These are phyloP conservation scores for Moniliella sp. DNA, from an alignment of 1,284 basidiomycete genomes.

Conservation along the genomic window DNA sequence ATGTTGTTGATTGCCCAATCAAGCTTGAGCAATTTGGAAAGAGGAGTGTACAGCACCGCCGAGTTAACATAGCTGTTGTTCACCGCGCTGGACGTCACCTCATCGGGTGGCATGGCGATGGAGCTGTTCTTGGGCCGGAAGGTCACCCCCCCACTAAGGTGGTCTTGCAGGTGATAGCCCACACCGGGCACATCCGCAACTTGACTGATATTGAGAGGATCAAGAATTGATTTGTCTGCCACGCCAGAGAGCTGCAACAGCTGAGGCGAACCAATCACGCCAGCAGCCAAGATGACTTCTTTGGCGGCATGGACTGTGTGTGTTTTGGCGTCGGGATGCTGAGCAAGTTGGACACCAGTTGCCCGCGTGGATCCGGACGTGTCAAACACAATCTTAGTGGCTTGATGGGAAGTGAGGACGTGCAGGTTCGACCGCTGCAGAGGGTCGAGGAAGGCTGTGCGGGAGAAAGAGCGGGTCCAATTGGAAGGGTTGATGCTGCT, in stretches of 20 bases:
- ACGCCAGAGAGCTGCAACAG: slow-evolving; percentile 41
- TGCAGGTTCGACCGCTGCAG: slow-evolving; percentile 14
- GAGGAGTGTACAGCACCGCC: slow-evolving; percentile 16
- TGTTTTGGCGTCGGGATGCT: slow-evolving; percentile 3
- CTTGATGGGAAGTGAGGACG: slow-evolving; percentile 18
- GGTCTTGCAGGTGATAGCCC: slow-evolving; percentile 42
- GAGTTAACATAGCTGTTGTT: slow-evolving; percentile 16
- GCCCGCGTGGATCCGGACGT: slow-evolving; percentile 6
- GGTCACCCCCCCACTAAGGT: slow-evolving; percentile 18
- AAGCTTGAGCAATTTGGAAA: slow-evolving; percentile 8
- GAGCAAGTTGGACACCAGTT: slow-evolving; percentile 14
- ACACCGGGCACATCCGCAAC: slow-evolving; percentile 39
- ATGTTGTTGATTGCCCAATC: slow-evolving; percentile 1
- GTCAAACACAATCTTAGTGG: slow-evolving; percentile 14
- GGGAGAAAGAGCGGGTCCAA: slow-evolving; percentile 16
- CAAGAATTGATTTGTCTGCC: slow-evolving; percentile 36
- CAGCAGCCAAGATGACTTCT: slow-evolving; percentile 23
- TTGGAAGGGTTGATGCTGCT: slow-evolving; percentile 12
- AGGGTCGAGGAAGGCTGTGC: slow-evolving; percentile 19
- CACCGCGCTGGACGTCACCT: slow-evolving; percentile 7
- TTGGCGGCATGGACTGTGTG: slow-evolving; percentile 17
- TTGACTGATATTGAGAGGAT: slow-evolving; percentile 34
- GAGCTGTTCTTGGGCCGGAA: slow-evolving; percentile 8
- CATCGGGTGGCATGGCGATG: slow-evolving; percentile 5
- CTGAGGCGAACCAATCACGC: slow-evolving; percentile 37